Base-by-base conservation (phyloP, 73 alveolate genomes). In the Halteria grandinella region DNA sequence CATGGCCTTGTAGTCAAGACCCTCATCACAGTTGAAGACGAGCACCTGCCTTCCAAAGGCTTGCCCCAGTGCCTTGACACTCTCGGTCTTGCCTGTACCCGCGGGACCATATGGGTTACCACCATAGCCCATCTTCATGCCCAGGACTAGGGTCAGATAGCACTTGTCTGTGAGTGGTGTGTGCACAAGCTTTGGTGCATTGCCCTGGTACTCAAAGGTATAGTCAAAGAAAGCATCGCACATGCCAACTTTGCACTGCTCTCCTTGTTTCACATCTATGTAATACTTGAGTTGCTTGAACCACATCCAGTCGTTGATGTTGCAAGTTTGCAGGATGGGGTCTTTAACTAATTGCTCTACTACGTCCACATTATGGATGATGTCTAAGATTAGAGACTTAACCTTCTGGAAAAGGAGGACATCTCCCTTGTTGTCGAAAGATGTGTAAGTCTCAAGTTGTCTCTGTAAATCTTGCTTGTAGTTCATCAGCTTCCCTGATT, bases 91-190 rank as follows among this genome's bases (percentile, higher is more conserved):
- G 27, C 99, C 99, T 0, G 99, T 98, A 20, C 99, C 99, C 0
- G 99, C 99, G 7, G 99, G 99, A 5, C 99, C 99, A 88, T 98
- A 98, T 0, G 99, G 99, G 71, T 97, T 98, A 2, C 99, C 99
- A 21, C 99, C 99, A 77, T 98, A 98, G 15, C 99, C 99, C 99
- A 98, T 92, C 77, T 97, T 95, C 98, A 98, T 90, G 54, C 99
- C 99, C 73, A 97, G 99, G 33, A 99, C 97, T 47, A 98, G 92
- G 2, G 99, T 98, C 79, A 98, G 86, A 79, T 98, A 98, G 88
- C 99, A 98, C 82, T 98, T 98, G 83, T 98, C 99, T 44, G 99
- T 98, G 57, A 98, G 79, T 7, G 99, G 99, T 21, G 99, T 98
- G 75, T 98, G 99, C 17, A 98, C 99, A 53, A 98, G 92, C 77